Conservation (phyloP, 305 asterid genomes). For the Rubia peregrina region DNA sequence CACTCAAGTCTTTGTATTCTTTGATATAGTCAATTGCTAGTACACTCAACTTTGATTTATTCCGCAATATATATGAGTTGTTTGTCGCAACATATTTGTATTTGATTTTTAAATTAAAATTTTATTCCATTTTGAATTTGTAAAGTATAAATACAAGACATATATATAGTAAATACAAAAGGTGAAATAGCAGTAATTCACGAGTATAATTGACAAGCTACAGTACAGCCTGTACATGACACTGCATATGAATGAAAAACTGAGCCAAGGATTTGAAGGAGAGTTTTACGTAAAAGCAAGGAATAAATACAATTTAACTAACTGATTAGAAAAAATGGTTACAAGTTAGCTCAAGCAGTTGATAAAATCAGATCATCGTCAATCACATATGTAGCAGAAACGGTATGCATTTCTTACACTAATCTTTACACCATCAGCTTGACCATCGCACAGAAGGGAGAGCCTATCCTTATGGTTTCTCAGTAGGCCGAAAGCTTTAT, state of each 20-base stretch:
- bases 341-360: constrained; percentile 2
- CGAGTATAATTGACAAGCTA: no score
- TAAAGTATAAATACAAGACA: no score
- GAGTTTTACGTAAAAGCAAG: neutral
- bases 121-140: no score
- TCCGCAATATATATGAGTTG: no score
- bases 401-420: neutral
- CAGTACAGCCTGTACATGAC: neutral
- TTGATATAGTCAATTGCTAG: no score
- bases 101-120: no score
- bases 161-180: no score
- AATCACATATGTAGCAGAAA: constrained; percentile 1
- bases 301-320: constrained; percentile 7
- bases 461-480: neutral
- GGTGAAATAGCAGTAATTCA: no score
- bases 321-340: constrained; percentile 3
- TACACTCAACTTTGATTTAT: no score
- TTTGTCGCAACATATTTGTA: no score
- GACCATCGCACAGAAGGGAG: neutral
- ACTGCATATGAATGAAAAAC: neutral
- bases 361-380: neutral
- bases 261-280: neutral
- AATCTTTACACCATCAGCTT: constrained; percentile 7
- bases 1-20: no score
- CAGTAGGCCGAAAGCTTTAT: neutral